A percentile compares a stretch with the other conserved stretches of the same genome.
phyloP scores from a whole-genome alignment of 2,329 filamentous ascomycete genomes.

The Endocalyx cinctus region DNA sequence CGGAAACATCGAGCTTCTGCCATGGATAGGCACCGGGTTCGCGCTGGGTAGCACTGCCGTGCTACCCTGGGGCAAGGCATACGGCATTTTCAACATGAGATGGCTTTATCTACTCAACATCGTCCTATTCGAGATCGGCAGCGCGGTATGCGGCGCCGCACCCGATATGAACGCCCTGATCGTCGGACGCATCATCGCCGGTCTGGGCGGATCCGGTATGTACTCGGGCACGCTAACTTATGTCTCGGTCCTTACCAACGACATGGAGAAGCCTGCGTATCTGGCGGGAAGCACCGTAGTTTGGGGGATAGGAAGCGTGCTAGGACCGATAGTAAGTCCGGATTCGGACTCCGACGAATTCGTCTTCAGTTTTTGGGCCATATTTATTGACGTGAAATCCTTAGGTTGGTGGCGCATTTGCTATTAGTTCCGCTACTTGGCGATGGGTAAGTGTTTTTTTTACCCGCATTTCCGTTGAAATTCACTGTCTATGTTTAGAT shows the following conservation, averaged over 20 bases:
- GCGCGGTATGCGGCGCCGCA: conserved; percentile 1
- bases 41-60: not conserved
- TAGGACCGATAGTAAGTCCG: not conserved
- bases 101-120: not conserved
- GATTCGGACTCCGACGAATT: too few species aligned
- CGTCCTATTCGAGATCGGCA: conserved; percentile 1
- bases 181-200: not conserved
- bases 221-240: not conserved
- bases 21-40: conserved; percentile 1
- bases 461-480: not conserved
- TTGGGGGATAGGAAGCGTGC: not conserved
- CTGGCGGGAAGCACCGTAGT: not conserved
- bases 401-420: conserved; percentile 1
- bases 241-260: not conserved
- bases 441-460: conserved; percentile 24
- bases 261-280: not conserved
- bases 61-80: conserved; percentile 1
- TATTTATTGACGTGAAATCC: not conserved
- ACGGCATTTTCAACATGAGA: not conserved
- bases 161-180: not conserved
- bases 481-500: not conserved
- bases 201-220: not conserved
- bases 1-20: not conserved
- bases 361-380: too few species aligned
- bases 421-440: conserved; percentile 30